Evolutionary conservation across 495 filamentous ascomycete species (phyloP), one percentile per base, ranked within the genome.

Genomic region (Aspergillus diversus): DNA sequence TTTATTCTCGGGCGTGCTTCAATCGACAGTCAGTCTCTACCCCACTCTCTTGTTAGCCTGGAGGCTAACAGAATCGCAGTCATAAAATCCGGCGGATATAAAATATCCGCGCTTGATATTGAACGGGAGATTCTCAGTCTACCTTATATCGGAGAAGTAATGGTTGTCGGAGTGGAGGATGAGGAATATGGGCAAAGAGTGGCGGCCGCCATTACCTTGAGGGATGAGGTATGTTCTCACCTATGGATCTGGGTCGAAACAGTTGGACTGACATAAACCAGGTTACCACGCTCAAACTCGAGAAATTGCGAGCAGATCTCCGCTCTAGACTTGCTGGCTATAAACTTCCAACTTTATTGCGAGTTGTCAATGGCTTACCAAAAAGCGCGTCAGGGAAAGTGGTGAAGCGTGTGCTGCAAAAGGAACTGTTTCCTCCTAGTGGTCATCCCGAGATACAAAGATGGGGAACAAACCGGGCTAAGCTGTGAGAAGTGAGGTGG

Each of bases 151-250:
- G 65, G 67, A 5, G 78, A 81, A 64, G 77, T 75, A 17, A 81
- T 81, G 76, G 70, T 80, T 3, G 76, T 81, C 8, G 76, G 78
- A 0, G 77, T 81, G n/a, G 61, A 69, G 7, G 78, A 81, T 58
- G 70, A 78, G 15, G 77, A 80, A 58, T 81, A 73, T 62, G 80
- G 81, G 4, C 77, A 83, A 55, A 69, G 81, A 21, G 81, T 83
- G 9, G 80, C 72, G 17, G 80, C 76, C 9, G 74, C 76, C 4
- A 55, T 83, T 17, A 75, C 70, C n/a, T 62, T 82, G 37, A 7
- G 37, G 37, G 13, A 39, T 27, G 21, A 2, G 21, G 21, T 27
- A 27, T 27, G 21, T 27, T 27, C 21, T 27, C 21, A 27, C 21
- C 21, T 27, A 27, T 27, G 21, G 21, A 27, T 27, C 21, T 27